Evolutionary conservation across 805 yeast genomes (phyloP).

Genomic region (Lipomyces yamadae): DNA sequence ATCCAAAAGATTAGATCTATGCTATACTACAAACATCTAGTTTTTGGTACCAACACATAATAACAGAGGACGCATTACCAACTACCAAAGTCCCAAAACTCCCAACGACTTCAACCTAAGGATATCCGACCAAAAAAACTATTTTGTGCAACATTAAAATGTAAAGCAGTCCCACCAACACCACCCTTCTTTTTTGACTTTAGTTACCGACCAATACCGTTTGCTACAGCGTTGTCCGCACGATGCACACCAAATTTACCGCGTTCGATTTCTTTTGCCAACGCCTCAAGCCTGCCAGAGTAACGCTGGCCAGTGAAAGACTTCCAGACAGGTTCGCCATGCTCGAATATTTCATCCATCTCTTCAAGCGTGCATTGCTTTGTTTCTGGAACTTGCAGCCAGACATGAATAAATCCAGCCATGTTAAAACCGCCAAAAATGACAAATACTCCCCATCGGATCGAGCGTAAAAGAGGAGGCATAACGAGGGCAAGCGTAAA

Average conservation of each 20-base stretch:
- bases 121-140: no score
- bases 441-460: slow-evolving; percentile 82
- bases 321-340: slow-evolving; percentile 1
- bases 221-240: not conserved
- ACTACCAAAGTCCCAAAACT: no score
- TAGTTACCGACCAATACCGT: no score
- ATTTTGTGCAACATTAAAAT: no score
- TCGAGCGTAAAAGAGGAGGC: slow-evolving; percentile 76
- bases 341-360: slow-evolving; percentile 80
- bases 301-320: not conserved
- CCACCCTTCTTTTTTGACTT: no score
- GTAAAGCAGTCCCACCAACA: no score
- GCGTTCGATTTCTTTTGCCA: slow-evolving; percentile 5
- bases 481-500: slow-evolving; percentile 81
- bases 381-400: slow-evolving; percentile 65
- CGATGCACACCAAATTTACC: not conserved
- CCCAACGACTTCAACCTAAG: no score
- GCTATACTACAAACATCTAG: no score
- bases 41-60: no score
- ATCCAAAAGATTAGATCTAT: no score
- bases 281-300: not conserved
- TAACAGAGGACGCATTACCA: no score
- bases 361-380: slow-evolving; percentile 86
- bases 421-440: slow-evolving; percentile 73
- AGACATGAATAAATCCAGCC: slow-evolving; percentile 62